Base-by-base conservation (phyloP, 768 basidiomycete species). In the Gloeopeniophorella convolvens region DNA sequence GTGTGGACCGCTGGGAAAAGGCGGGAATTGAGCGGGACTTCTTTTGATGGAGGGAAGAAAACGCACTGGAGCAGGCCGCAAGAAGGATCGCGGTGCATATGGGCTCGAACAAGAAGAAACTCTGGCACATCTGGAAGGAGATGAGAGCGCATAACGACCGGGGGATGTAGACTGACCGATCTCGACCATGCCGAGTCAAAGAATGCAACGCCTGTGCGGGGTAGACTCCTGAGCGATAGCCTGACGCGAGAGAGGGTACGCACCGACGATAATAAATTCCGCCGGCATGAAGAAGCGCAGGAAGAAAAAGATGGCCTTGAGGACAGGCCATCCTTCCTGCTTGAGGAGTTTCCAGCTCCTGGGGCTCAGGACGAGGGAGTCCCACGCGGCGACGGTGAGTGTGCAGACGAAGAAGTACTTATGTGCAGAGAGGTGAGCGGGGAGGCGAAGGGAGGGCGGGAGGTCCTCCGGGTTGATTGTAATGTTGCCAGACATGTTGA, bases 391-490 rank as follows among this genome's bases (percentile, higher is more conserved):
- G 48, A 92, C 86, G 46, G 89, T 92, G 55, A 92, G 79, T 0
- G 89, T 88, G 71, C 89, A 92, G 56, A 91, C 89, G 40, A 87
- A 79, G 64, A 91, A 89, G 60, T 92, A 92, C 67, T 91, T 90
- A 74, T 90, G 89, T 0, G 89, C 89, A 26, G 77, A 79, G 30
- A 91, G 74, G 64, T 88, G 89, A 1, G 89, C 76, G 0, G 89
- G 76, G 5, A 90, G 78, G 57, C 84, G 71, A 62, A 91, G 80
- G 20, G 80, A 85, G 46, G 72, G 65, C 15, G 89, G 89, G 7
- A 90, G 64, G 0, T 48, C 10, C 11, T 42, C 34, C 1, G 49
- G 49, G 6, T 6, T 21, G 20, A 55, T 30, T 4, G 55, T 31
- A 16, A 42, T 13, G 30, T 57, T 57, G 15, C n/a, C n/a, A n/a